Evolutionary conservation across 208 protist genomes (phyloP), one percentile per base, ranked within the genome.

Genomic region (Zelonia costaricensis): DNA sequence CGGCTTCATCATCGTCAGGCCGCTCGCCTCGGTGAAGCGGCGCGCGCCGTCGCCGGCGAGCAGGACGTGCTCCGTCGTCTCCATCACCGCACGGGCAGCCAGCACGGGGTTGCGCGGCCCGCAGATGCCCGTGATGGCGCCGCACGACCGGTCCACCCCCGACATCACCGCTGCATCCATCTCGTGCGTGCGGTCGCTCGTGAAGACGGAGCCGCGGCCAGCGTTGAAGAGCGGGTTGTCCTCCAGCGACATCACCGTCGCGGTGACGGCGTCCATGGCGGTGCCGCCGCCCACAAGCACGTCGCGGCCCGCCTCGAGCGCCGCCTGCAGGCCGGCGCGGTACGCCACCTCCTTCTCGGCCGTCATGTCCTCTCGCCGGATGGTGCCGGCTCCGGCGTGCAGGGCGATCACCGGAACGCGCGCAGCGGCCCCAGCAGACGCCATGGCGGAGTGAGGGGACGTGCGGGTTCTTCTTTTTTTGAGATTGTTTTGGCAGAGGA

Each of bases 211-310:
- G 42, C 64, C 64, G 56, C 64, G 23, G 42, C 64, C 64, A 6
- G 64, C 64, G 43, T 71, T 71, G 64, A 71, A 71, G 28, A 71
- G 64, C 22, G 64, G 64, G 49, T 62, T 63, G 48, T 71, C 64
- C 64, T 71, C 64, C 36, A 71, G 59, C 28, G 64, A 62, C 27
- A 71, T 53, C 2, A 71, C 64, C 5, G 64, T 15, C 13, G 47
- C 55, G 16, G 64, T 71, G 7, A 71, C 64, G 22, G 64, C 64
- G 20, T 71, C 64, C 64, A 71, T 58, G 23, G 64, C 64, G 12
- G 13, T 59, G 38, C 64, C 64, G 18, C 64, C 64, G 28, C 39
- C 55, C 13, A 53, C 31, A 15, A 71, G 56, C 15, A 71, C 52
- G 13, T 23, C 31, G 8, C 46, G 56, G 47, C 64, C 64, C 8